Percentiles rank a stretch among this genome's conserved stretches.
These are phyloP conservation scores for Tulasnella sp. DNA, from an alignment of 768 basidiomycete genomes.

Conservation along the genomic window DNA sequence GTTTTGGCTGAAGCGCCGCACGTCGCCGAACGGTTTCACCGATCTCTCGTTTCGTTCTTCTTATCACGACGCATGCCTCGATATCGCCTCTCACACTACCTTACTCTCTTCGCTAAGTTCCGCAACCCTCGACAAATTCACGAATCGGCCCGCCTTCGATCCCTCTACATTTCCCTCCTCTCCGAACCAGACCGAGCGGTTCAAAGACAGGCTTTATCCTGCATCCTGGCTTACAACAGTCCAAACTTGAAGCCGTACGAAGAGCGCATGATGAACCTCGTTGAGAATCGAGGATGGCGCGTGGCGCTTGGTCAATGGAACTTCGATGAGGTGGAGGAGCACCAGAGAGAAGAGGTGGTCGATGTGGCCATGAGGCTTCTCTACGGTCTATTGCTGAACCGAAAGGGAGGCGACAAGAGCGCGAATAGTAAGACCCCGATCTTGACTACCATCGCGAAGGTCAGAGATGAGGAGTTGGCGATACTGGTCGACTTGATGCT, in stretches of 20 bases:
- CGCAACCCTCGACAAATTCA: conserved; percentile 87
- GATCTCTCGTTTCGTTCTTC: conserved; percentile 83
- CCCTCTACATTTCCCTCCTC: conserved; percentile 68
- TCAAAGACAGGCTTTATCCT: conserved; percentile 70
- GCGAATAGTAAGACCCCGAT: conserved; percentile 71
- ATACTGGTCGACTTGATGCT: conserved; percentile 87
- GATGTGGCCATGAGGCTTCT: conserved; percentile 69
- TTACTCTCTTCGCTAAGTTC: conserved; percentile 85
- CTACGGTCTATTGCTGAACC: conserved; percentile 85
- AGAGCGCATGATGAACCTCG: conserved; percentile 61
- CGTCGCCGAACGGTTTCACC: conserved; percentile 81
- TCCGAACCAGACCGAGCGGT: conserved; percentile 79
- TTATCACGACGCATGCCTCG: conserved; percentile 46
- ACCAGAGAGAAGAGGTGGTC: conserved; percentile 62
- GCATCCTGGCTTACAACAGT: conserved; percentile 77
- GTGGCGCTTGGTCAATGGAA: conserved; percentile 77
- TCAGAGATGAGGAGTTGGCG: conserved; percentile 66
- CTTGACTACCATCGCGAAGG: conserved; percentile 63
- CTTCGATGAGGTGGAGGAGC: conserved; percentile 51
- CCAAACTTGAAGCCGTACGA: conserved; percentile 54
- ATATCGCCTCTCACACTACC: conserved; percentile 66
- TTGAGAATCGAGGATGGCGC: conserved; percentile 86
- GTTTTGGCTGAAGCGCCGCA: conserved; percentile 64
- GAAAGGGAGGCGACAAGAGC: conserved; percentile 57
- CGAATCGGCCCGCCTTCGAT: conserved; percentile 59